Evolutionary conservation across 331 rosid species (phyloP), one percentile per base, ranked within the genome.

Genomic region (Spiraea crenata): DNA sequence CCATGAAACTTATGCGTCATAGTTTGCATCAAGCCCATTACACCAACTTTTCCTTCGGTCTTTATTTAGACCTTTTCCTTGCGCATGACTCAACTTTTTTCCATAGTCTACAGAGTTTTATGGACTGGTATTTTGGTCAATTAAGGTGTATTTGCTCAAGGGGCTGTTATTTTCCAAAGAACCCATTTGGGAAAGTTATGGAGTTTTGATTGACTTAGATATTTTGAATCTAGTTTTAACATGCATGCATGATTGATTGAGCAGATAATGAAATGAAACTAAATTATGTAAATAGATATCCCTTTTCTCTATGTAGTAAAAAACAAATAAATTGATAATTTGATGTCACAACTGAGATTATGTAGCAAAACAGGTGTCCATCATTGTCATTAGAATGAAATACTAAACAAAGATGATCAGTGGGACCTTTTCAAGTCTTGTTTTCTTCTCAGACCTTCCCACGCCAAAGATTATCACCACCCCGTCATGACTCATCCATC

Each of bases 401-500:
- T 64, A 57, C 31, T 64, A 54, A 64, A 70, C 31, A 69, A 44
- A 74, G 52, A 49, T 25, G 55, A 64, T 66, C 8, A 57, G 79
- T 63, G 85, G 87, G 67, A 79, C 87, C 69, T 16, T 0, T 25
- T 46, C 3, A 44, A 37, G 54, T 38, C 50, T n/a, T 7, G 44
- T 14, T 74, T 62, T 62, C 82, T 74, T 69, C n/a, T 9, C 54
- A 60, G 10, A 79, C 84, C 75, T 59, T 82, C 54, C 61, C 85
- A 88, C 86, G 86, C 86, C 76, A 80, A 79, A 86, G 87, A 81
- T 72, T 38, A 51, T 25, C 55, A 45, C 14, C 15, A 37, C 15
- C 9, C 15, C 74, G 65, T 57, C 74, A 15, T 57, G 56, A 70
- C 74, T 70, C 65, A 44, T 69, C 65, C 9, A 9, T 44, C 65